Evolutionary conservation across 2,329 filamentous ascomycete species (phyloP).

Genomic region (Xylariaceae sp.): DNA sequence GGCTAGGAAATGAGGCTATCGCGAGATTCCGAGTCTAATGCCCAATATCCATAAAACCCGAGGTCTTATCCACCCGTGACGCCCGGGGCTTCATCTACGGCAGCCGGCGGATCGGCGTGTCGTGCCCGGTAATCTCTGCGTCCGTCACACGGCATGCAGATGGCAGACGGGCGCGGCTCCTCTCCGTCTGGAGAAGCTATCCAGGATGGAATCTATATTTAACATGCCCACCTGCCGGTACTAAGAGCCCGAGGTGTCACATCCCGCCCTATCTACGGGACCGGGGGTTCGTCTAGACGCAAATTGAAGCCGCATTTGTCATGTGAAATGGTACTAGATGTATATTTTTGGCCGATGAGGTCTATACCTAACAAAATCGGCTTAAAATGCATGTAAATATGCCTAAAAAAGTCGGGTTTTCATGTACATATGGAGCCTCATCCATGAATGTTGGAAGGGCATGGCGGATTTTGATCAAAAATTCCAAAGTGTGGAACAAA

Average conservation of each 20-base stretch:
- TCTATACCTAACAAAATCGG: no score
- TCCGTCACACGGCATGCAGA: conserved; percentile 1
- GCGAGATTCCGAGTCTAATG: conserved; percentile 6
- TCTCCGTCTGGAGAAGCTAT: not conserved
- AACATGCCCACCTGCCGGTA: not conserved
- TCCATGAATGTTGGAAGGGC: no score
- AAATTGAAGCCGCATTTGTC: not conserved
- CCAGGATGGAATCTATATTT: not conserved
- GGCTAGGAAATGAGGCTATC: conserved; percentile 14
- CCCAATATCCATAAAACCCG: not conserved
- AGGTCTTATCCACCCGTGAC: not conserved
- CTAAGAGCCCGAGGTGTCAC: not conserved
- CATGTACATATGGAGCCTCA: no score
- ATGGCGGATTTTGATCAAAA: not conserved
- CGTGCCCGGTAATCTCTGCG: not conserved
- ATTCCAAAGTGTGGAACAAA: not conserved
- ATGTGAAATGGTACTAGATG: not conserved
- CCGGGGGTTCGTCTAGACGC: not conserved
- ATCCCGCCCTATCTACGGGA: not conserved
- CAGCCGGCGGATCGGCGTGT: not conserved
- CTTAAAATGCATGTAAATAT: not conserved
- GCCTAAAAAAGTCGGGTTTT: no score
- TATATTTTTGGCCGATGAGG: no score
- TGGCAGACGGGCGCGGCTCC: not conserved
- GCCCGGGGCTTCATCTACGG: not conserved